Evolutionary conservation across 108 stramenopile species (phyloP).

Genomic region (Cyclotella atomus): DNA sequence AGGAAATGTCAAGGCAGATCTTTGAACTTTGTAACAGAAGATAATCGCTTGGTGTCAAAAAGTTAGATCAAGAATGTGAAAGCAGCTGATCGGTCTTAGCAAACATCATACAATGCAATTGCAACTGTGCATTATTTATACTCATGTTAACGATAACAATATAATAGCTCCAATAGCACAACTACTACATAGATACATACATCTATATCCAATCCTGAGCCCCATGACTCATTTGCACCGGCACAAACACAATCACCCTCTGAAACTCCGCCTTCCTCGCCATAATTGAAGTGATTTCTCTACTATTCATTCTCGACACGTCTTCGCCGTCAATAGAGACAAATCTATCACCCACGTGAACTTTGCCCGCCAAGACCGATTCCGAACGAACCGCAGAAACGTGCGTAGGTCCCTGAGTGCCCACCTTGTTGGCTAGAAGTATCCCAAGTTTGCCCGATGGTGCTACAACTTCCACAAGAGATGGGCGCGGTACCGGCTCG

Average conservation of each 20-base stretch:
- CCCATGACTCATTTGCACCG: conserved; percentile 12
- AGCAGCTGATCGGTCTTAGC: too few species aligned
- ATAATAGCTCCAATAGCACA: too few species aligned
- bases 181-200: too few species aligned
- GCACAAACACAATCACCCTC: conserved; percentile 17
- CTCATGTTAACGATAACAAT: too few species aligned
- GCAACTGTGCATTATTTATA: too few species aligned
- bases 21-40: too few species aligned
- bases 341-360: conserved; percentile 42
- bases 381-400: conserved; percentile 38
- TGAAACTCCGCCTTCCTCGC: conserved; percentile 36
- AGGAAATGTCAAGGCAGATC: too few species aligned
- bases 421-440: conserved; percentile 57
- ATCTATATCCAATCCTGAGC: conserved; percentile 41
- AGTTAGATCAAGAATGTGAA: too few species aligned
- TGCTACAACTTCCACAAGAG: conserved; percentile 36
- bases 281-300: conserved; percentile 71
- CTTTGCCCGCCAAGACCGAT: conserved; percentile 36
- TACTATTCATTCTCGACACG: conserved; percentile 60
- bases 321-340: conserved; percentile 62
- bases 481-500: conserved; percentile 29
- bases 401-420: conserved; percentile 27
- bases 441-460: conserved; percentile 80
- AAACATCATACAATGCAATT: too few species aligned
- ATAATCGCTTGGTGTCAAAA: too few species aligned